Conservation (phyloP, 2,329 filamentous ascomycete genomes). For the Fusarium lyarnte region DNA sequence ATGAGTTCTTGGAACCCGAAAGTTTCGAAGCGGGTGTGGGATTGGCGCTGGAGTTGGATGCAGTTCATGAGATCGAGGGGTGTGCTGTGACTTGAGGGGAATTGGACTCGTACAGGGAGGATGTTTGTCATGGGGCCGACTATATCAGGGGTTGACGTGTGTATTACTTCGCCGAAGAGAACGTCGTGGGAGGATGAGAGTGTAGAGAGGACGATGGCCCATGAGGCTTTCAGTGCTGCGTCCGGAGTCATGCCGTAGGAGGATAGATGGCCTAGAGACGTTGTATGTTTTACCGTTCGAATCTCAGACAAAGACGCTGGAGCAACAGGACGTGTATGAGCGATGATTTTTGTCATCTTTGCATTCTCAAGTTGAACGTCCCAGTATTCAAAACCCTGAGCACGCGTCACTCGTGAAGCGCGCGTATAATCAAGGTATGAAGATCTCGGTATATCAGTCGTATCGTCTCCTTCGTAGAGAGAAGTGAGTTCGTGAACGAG, state of each 20-base stretch:
- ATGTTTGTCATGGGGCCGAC: conserved; percentile 63
- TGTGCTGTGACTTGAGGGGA: conserved; percentile 55
- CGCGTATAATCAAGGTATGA: conserved; percentile 61
- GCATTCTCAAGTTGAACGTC: conserved; percentile 55
- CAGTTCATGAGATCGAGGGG: conserved; percentile 60
- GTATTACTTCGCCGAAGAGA: conserved; percentile 65
- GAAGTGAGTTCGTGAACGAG: conserved; percentile 60
- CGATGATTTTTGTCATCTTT: conserved; percentile 57
- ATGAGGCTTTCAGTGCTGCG: conserved; percentile 66
- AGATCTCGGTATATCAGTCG: conserved; percentile 47
- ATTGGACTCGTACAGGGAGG: conserved; percentile 59
- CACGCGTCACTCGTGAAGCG: conserved; percentile 50
- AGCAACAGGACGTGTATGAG: conserved; percentile 53
- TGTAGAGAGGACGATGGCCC: conserved; percentile 64
- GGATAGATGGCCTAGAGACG: conserved; percentile 53
- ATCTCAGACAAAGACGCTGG: conserved; percentile 48
- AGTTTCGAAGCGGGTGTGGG: conserved; percentile 60
- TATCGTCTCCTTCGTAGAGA: conserved; percentile 53
- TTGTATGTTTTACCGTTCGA: conserved; percentile 53
- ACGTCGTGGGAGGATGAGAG: conserved; percentile 61
- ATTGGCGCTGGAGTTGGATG: conserved; percentile 60
- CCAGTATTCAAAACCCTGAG: conserved; percentile 58
- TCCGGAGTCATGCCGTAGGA: conserved; percentile 60
- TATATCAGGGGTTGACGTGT: conserved; percentile 53
- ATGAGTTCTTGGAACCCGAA: conserved; percentile 63